Base-by-base conservation (phyloP, 2,329 filamentous ascomycete genomes). In the Ophiostoma angusticollis region DNA sequence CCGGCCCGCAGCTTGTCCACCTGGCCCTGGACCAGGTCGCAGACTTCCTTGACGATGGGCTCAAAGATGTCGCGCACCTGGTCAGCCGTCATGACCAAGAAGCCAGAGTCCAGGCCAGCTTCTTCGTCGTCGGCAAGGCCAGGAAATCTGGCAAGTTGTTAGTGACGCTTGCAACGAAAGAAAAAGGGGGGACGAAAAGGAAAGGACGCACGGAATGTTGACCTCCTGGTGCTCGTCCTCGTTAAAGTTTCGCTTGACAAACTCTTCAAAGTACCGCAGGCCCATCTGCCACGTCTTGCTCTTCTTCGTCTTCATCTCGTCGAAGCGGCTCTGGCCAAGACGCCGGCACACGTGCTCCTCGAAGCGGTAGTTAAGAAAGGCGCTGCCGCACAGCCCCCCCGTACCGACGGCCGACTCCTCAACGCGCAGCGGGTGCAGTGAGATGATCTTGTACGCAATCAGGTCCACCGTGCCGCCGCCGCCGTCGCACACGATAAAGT, bases 161-260 rank as follows among this genome's bases (percentile, higher is more conserved):
- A n/a, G n/a, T n/a, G n/a, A n/a, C n/a, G n/a, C n/a, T n/a, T n/a
- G n/a, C n/a, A n/a, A n/a, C n/a, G n/a, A 3, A n/a, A 23, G 18
- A 18, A 23, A 22, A 3, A 32, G 14, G n/a, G 14, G 11, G 11
- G 16, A 12, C 22, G 6, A 27, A 24, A 6, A n/a, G 11, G 9
- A 16, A 28, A 13, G 21, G 8, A 66, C 70, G 47, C 58, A 74
- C 70, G 82, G 82, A 4, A 87, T 72, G 42, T 85, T 85, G 42
- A 86, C 73, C 54, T 87, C 82, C 35, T 77, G 69, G 46, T 82
- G 74, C 52, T 85, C 81, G 33, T 84, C 80, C 50, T 83, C 78
- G 53, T 83, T 80, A 54, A 87, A 89, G 52, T 85, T 86, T 12
- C 83, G 71, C 59, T 89, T 89, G 12, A 89, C 81, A 53, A 84